Evolutionary conservation across 192 early-diverging fungal genomes (phyloP), one percentile per base, ranked within the genome.

Genomic region (Mortierella claussenii): DNA sequence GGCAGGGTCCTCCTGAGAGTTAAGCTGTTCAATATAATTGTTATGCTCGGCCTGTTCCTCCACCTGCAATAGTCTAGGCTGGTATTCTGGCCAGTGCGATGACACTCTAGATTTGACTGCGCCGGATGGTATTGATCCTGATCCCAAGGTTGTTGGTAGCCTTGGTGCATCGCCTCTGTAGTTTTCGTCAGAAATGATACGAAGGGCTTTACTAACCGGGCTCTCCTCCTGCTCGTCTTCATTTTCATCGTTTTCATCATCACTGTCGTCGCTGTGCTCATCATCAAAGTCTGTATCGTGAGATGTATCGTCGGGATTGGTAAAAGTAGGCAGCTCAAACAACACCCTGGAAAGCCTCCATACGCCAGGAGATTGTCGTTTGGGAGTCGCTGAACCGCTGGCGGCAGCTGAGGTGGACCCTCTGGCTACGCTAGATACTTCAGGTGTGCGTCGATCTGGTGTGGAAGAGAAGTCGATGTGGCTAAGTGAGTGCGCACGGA

Each of bases 261-360:
- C 62, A 10, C 51, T 63, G 24, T 60, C 63, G 17, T 65, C 70
- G 40, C 60, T 50, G 7, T 65, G 46, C 12, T 75, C 71, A 18
- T 75, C 71, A 13, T 75, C 71, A 60, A 55, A 75, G 57, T 75
- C 71, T 18, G 18, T 55, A 21, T 60, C 47, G 49, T 58, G 56
- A 21, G 63, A 23, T 9, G 42, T 27, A 17, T 36, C 33, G 12
- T 32, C 30, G 20, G n/a, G 21, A 2, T 15, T 23, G 11, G 44
- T 31, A n/a, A 42, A 13, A n/a, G 26, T n/a, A 28, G 57, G 47
- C 17, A 59, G 31, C 0, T 61, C 68, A 34, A 69, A 61, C 1
- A 69, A 7, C 0, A 42, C 42, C 30, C 26, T 60, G 12, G 68
- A 58, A n/a, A 69, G 55, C 9, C 59, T 37, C 68, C 68, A 69